Percentiles rank a stretch among this genome's conserved stretches.
Evolutionary conservation across 1,284 basidiomycete species (phyloP).

Genomic region (Trichosporon asahii): DNA sequence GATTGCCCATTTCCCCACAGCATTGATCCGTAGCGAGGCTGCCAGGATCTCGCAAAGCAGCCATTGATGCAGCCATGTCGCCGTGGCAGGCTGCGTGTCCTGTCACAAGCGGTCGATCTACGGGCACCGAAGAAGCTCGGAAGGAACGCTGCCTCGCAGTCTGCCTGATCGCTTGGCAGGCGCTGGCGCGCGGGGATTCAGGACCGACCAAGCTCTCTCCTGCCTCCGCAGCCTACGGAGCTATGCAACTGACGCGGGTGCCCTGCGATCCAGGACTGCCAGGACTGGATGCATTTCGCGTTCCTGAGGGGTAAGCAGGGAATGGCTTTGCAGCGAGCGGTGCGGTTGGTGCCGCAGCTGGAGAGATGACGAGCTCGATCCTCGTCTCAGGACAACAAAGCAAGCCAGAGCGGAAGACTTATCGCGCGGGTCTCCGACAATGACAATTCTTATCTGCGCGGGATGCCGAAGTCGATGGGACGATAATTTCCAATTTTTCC

Average conservation of each 20-base stretch:
- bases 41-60: neutral
- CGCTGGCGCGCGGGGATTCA: neutral
- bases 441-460: constrained; percentile 8
- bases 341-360: neutral
- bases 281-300: too few relatives aligned
- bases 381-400: too few relatives aligned
- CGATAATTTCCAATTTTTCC: constrained; percentile 7
- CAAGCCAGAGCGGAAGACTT: neutral
- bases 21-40: neutral
- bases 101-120: neutral
- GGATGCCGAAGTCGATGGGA: neutral
- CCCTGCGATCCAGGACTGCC: neutral
- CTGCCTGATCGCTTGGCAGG: neutral
- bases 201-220: neutral
- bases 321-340: neutral
- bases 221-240: neutral
- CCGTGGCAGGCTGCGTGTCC: neutral
- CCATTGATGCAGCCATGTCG: neutral
- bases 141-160: neutral
- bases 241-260: neutral
- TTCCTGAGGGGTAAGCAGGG: too few relatives aligned
- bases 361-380: neutral
- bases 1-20: neutral
- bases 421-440: constrained; percentile 5
- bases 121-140: neutral